These are phyloP conservation scores for Macrolepiota dolichaula DNA, from an alignment of 768 basidiomycete species.

Conservation along the genomic window DNA sequence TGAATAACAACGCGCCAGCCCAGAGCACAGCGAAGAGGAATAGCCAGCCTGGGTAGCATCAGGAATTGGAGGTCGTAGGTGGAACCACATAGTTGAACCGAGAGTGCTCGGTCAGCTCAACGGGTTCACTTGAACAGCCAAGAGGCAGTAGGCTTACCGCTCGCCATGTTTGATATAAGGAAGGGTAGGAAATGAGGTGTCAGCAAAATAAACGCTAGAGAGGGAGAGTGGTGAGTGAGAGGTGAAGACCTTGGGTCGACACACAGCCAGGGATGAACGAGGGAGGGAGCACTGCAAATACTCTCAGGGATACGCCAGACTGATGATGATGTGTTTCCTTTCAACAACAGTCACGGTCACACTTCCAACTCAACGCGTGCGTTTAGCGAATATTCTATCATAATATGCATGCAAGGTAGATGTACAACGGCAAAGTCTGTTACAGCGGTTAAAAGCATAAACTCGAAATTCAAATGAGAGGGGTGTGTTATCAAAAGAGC, in stretches of 20 bases:
- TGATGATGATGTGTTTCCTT: background rate
- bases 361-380: background rate
- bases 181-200: background rate
- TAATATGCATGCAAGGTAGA: background rate
- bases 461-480: background rate
- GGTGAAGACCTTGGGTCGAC: background rate
- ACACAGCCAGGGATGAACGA: background rate
- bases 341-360: constrained; percentile 5
- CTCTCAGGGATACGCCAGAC: background rate
- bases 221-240: background rate
- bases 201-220: background rate
- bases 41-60: constrained; percentile 71
- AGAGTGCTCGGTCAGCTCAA: background rate
- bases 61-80: background rate
- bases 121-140: background rate
- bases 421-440: constrained; percentile 1
- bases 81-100: background rate
- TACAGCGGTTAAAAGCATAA: background rate
- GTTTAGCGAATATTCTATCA: background rate
- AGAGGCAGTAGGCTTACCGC: background rate
- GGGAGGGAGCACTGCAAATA: background rate
- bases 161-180: constrained; percentile 5
- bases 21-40: constrained; percentile 94
- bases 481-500: background rate
- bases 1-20: constrained; percentile 91